Conservation (phyloP, 129 eudicot species). For the Escallonia rubra region DNA sequence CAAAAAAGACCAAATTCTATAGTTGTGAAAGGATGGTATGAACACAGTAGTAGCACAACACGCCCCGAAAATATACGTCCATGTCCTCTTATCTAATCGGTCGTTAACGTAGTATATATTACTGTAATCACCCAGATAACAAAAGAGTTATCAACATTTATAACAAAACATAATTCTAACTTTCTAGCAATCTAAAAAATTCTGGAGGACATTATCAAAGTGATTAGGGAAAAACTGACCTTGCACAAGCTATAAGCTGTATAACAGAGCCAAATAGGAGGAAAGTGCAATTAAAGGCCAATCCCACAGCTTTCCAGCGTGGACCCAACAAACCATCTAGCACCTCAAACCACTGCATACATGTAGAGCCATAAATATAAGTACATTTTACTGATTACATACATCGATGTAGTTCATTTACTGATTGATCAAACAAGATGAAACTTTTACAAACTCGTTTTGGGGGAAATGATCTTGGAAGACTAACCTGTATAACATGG, state of each 20-base stretch:
- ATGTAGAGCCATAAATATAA: slow-evolving; percentile 6
- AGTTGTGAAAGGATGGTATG: slow-evolving; percentile 66
- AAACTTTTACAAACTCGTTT: neutral
- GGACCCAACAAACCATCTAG: slow-evolving; percentile 74
- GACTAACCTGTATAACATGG: slow-evolving; percentile 72
- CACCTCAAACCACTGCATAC: slow-evolving; percentile 78
- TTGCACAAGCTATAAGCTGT: slow-evolving; percentile 89
- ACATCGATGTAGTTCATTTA: neutral
- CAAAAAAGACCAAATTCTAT: slow-evolving; percentile 71
- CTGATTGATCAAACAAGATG: neutral
- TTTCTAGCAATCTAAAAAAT: neutral
- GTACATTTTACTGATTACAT: neutral
- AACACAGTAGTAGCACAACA: slow-evolving; percentile 78
- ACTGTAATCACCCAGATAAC: slow-evolving; percentile 26
- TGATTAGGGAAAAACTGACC: slow-evolving; percentile 26
- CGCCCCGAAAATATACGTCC: slow-evolving; percentile 79
- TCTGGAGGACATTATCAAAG: neutral
- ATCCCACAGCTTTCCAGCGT: slow-evolving; percentile 59
- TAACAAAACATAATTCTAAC: neutral
- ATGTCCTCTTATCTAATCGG: slow-evolving; percentile 66
- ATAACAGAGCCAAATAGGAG: slow-evolving; percentile 74
- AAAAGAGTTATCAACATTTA: neutral
- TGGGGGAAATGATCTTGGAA: neutral
- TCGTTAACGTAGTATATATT: slow-evolving; percentile 76
- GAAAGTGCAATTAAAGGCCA: slow-evolving; percentile 71